Evolutionary conservation across 164 flowering plant genomes (phyloP).

Genomic region (Liriodendron chinense): DNA sequence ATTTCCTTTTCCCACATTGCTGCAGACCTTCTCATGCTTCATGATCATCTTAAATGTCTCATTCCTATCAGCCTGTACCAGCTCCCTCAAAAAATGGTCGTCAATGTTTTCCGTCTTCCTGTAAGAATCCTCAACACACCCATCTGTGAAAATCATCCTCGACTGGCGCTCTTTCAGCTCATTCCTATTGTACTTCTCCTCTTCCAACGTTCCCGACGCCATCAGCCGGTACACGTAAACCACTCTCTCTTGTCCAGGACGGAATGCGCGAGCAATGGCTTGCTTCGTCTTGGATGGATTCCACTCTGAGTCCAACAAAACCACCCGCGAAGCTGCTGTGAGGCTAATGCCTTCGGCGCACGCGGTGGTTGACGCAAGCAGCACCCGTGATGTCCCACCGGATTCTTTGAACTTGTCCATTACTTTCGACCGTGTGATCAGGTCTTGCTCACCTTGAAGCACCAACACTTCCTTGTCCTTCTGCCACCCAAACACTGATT

Average conservation of each 20-base stretch:
- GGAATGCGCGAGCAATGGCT: constrained; percentile 90
- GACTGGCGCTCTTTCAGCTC: constrained; percentile 92
- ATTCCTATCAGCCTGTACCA: constrained; percentile 67
- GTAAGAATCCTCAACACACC: constrained; percentile 63
- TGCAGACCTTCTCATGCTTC: constrained; percentile 78
- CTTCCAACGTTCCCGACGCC: constrained; percentile 70
- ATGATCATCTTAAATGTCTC: constrained; percentile 63
- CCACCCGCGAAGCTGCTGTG: constrained; percentile 96
- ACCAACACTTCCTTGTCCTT: constrained; percentile 65
- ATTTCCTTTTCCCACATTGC: constrained; percentile 12
- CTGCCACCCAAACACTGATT: constrained; percentile 59
- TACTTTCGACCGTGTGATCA: constrained; percentile 66
- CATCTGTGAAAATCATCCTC: constrained; percentile 79
- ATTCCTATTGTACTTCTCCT: constrained; percentile 70
- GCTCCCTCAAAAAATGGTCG: constrained; percentile 75
- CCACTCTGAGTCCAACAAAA: constrained; percentile 91
- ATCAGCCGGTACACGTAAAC: constrained; percentile 88
- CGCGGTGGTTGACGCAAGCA: constrained; percentile 82
- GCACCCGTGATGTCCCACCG: constrained; percentile 51
- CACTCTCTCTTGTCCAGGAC: constrained; percentile 89
- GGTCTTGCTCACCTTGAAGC: constrained; percentile 79
- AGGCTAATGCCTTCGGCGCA: constrained; percentile 92
- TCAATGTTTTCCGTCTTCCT: constrained; percentile 80
- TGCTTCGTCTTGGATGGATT: constrained; percentile 97
- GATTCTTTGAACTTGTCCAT: constrained; percentile 84